Conservation (phyloP, 176 grass and related monocot species). For the Elymus sibiricus region DNA sequence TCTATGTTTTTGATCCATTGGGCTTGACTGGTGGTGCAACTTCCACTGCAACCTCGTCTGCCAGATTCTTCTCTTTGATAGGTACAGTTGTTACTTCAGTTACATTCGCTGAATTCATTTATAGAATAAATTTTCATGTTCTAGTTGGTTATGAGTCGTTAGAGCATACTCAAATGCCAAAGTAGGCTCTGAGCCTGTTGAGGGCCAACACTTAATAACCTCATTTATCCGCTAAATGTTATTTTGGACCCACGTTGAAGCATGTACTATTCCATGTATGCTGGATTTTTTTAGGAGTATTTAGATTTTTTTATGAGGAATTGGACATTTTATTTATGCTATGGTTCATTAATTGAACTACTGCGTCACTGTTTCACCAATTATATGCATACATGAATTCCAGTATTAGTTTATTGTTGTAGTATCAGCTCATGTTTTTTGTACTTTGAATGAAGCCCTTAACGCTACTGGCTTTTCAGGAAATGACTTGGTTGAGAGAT, state of each 20-base stretch:
- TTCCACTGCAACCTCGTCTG: slow-evolving; percentile 53
- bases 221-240: not conserved
- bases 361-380: slow-evolving; percentile 2
- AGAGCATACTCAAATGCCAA: not conserved
- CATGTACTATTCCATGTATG: not conserved
- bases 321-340: slow-evolving; percentile 18
- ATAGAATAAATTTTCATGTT: not conserved
- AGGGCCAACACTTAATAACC: not conserved
- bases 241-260: not conserved
- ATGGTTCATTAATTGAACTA: slow-evolving; percentile 15
- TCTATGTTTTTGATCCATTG: slow-evolving; percentile 94
- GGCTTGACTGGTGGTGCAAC: slow-evolving; percentile 64
- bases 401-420: not conserved
- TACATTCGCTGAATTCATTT: not conserved
- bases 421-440: not conserved
- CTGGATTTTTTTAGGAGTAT: not conserved
- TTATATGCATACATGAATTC: not conserved
- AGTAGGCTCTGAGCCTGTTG: not conserved
- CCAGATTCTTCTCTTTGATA: slow-evolving; percentile 88
- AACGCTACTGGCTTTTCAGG: slow-evolving; percentile 51
- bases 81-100: slow-evolving; percentile 36
- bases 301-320: not conserved
- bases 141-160: not conserved
- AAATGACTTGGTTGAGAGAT: slow-evolving; percentile 88
- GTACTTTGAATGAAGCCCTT: not conserved